These are phyloP conservation scores for Phaseolus lunatus DNA, from an alignment of 306 rosid species.

Conservation along the genomic window DNA sequence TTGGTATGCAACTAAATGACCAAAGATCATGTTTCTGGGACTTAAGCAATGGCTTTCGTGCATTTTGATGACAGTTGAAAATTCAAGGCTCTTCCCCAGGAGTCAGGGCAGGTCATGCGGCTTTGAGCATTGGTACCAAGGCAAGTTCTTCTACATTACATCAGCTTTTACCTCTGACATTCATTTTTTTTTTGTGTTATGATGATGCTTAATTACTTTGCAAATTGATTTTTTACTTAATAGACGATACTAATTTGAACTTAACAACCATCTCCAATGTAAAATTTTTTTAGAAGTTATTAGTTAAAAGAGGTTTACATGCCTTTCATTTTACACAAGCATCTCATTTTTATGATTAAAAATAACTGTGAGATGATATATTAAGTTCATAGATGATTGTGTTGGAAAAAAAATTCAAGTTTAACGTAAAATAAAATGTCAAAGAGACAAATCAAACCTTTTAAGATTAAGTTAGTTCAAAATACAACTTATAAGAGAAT, in stretches of 20 bases:
- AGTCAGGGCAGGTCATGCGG: constrained; percentile 91
- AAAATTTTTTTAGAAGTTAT: too few relatives aligned
- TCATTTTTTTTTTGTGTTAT: neutral
- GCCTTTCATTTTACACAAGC: too few relatives aligned
- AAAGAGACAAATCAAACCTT: too few relatives aligned
- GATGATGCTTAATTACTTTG: neutral
- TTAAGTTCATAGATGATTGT: too few relatives aligned
- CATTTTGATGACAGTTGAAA: constrained; percentile 62
- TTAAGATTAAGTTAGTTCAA: too few relatives aligned
- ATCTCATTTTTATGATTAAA: too few relatives aligned
- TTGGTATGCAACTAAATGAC: constrained; percentile 3
- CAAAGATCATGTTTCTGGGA: constrained; percentile 20
- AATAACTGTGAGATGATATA: neutral
- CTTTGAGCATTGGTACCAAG: constrained; percentile 82
- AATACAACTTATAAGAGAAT: too few relatives aligned
- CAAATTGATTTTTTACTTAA: neutral
- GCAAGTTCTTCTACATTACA: constrained; percentile 53
- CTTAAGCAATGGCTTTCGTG: constrained; percentile 22
- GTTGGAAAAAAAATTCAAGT: too few relatives aligned
- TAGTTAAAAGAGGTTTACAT: too few relatives aligned
- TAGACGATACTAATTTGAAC: too few relatives aligned
- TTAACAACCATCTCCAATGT: too few relatives aligned
- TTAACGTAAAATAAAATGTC: too few relatives aligned
- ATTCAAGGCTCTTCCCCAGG: constrained; percentile 93
- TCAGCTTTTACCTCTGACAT: neutral